phyloP scores from a whole-genome alignment of 2,329 filamentous ascomycete species.

The Botrytis fabae region DNA sequence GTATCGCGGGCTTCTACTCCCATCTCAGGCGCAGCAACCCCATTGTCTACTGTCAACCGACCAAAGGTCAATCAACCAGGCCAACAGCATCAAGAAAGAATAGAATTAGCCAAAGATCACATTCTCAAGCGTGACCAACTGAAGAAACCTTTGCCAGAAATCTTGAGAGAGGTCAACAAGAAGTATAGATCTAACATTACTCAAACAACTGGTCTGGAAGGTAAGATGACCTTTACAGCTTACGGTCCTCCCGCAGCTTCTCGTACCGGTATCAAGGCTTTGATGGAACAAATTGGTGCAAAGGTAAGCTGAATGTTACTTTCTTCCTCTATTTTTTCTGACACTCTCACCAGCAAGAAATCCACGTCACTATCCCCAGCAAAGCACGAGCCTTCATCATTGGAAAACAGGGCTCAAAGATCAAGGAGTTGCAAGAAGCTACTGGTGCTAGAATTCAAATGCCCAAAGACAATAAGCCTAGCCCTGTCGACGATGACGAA shows the following conservation, averaged over 20 bases:
- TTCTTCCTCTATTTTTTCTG: conserved; percentile 27
- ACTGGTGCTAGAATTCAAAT: conserved; percentile 90
- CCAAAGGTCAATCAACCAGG: conserved; percentile 66
- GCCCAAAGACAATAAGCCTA: conserved; percentile 71
- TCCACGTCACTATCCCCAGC: conserved; percentile 77
- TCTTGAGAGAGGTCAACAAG: conserved; percentile 89
- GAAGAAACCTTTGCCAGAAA: conserved; percentile 81
- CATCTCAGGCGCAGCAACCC: conserved; percentile 55
- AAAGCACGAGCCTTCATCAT: conserved; percentile 89
- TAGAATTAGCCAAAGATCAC: conserved; percentile 60
- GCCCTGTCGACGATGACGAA: conserved; percentile 65
- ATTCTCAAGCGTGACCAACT: conserved; percentile 75
- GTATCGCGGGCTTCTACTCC: conserved; percentile 56
- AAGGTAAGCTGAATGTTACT: conserved; percentile 58
- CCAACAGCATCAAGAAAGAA: conserved; percentile 42
- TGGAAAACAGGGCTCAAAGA: conserved; percentile 84
- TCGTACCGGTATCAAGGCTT: conserved; percentile 77
- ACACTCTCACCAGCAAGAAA: conserved; percentile 52
- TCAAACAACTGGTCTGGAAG: conserved; percentile 70
- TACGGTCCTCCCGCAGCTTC: conserved; percentile 72
- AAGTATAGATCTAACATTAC: conserved; percentile 84
- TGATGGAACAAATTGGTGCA: conserved; percentile 82
- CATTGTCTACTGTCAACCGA: conserved; percentile 37
- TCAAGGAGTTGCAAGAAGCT: conserved; percentile 85
- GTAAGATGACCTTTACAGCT: conserved; percentile 78